phyloP scores from a whole-genome alignment of 148 eudicot species.

The Nyssa sinensis region DNA sequence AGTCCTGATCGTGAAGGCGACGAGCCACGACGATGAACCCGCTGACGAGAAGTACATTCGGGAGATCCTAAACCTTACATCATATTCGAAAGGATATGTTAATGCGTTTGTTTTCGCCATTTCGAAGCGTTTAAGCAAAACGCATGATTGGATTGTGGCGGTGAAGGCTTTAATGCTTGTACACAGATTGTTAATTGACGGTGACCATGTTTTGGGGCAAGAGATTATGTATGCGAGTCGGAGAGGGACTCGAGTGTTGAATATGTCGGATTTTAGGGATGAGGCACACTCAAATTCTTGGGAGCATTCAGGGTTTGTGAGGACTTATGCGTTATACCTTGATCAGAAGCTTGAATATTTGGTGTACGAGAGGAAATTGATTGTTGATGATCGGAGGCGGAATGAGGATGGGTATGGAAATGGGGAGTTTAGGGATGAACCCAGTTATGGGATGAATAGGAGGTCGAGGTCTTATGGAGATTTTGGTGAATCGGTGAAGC shows the following conservation, averaged over 20 bases:
- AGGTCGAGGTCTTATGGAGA: conserved; percentile 30
- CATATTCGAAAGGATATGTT: conserved; percentile 29
- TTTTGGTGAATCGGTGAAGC: conserved; percentile 15
- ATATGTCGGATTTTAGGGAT: conserved; percentile 54
- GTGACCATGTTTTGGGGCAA: conserved; percentile 29
- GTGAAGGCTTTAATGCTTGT: conserved; percentile 51
- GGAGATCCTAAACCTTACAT: conserved; percentile 36
- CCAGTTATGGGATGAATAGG: conserved; percentile 18
- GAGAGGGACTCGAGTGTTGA: conserved; percentile 41
- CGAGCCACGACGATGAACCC: conserved; percentile 45
- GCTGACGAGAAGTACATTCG: conserved; percentile 32
- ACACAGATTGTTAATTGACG: conserved; percentile 43
- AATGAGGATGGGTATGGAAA: conserved; percentile 11
- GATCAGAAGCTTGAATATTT: conserved; percentile 46
- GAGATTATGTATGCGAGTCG: conserved; percentile 43
- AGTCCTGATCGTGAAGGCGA: conserved; percentile 53
- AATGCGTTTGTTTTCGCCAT: conserved; percentile 35
- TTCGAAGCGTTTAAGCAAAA: conserved; percentile 36
- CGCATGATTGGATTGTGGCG: conserved; percentile 63
- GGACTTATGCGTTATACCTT: conserved; percentile 50
- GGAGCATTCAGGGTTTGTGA: conserved; percentile 59
- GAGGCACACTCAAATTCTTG: conserved; percentile 54
- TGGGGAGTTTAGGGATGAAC: conserved; percentile 18
- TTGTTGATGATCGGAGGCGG: conserved; percentile 7
- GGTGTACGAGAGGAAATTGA: conserved; percentile 31